Base-by-base conservation (phyloP, 2,329 filamentous ascomycete species). In the Fusarium sp. region DNA sequence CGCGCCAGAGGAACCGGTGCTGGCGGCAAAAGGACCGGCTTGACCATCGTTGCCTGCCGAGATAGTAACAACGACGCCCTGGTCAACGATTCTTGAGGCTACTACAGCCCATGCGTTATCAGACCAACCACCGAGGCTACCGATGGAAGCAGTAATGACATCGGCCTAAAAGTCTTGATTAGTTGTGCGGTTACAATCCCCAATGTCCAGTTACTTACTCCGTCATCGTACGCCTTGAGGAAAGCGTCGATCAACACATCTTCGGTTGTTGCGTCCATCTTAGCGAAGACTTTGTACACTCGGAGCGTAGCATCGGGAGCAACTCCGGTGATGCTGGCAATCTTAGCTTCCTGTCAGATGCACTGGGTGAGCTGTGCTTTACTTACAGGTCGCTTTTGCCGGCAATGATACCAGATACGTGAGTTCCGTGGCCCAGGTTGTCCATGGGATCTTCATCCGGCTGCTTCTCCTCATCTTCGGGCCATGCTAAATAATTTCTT, bases 1-100 rank as follows among this genome's bases (percentile, higher is more conserved):
- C 29, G 75, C 77, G 4, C 81, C 82, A 7, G 80, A 78, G 2
- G 82, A 77, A 4, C 81, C 83, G 4, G 76, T 78, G 42, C 76
- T 77, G 6, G 78, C 77, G 29, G 79, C 81, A 71, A 84, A 83
- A 0, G 82, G 74, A 2, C 83, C 83, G 14, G 74, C 68, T 6
- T 72, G 72, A 13, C 83, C 83, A 7, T 78, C 77, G 57, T 85
- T 85, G 27, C 83, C 83, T 6, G 79, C 81, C 0, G 82, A 78
- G 23, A 84, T 78, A 6, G 80, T 80, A 31, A 83, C 77, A 9
- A 82, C 78, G 6, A 83, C 77, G 6, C 82, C 82, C 5, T 79
- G 75, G 7, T 82, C 79, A 10, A 80, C 78, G 38, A 80, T 73
- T n/a, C 75, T 67, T 11, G 75, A 75, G 23, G 75, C 75, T 1